Evolutionary conservation across 768 basidiomycete genomes (phyloP), one percentile per base, ranked within the genome.

Genomic region (Roridomyces roridus): DNA sequence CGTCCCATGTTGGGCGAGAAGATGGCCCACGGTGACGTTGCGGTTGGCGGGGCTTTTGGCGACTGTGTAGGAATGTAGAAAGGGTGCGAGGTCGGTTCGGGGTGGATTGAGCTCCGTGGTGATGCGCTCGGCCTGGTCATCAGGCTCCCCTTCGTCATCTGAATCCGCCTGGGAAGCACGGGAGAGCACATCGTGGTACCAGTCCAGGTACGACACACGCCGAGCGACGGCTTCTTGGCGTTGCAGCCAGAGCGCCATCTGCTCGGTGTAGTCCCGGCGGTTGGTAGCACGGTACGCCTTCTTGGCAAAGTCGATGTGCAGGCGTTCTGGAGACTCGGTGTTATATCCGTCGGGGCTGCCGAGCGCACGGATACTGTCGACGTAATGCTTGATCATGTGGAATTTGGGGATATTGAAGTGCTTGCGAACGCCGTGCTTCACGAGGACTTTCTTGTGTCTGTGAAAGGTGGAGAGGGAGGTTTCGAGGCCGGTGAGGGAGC

Each of bases 211-310:
- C 4, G 51, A 21, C 1, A 41, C 6, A 10, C 57, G 63, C 4
- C 47, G 47, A 11, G 53, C 17, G 15, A 75, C 50, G 1, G 68
- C 63, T 35, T 76, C 73, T 20, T 70, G 69, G 12, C 67, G 57
- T 17, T 58, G 42, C 0, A 77, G 60, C 67, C 68, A 72, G 2
- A 18, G 37, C 0, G 65, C 60, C 76, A 77, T 77, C 48, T 75
- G 74, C 36, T 54, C 36, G 17, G 46, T 25, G 40, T 57, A 64
- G 18, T 65, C 42, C 8, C 42, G 42, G 6, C 24, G 42, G 17
- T 43, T 43, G 9, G 6, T 43, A 8, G 42, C 42, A 12, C 24
- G 42, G 43, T 36, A 52, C 14, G 28, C 51, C 17, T 46, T 46
- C 28, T 46, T 46, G 5, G 45, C 45, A n/a, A 43, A 43, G 39